Base-by-base conservation (phyloP, 1,284 basidiomycete species). In the Anthracocystis walkeri region DNA sequence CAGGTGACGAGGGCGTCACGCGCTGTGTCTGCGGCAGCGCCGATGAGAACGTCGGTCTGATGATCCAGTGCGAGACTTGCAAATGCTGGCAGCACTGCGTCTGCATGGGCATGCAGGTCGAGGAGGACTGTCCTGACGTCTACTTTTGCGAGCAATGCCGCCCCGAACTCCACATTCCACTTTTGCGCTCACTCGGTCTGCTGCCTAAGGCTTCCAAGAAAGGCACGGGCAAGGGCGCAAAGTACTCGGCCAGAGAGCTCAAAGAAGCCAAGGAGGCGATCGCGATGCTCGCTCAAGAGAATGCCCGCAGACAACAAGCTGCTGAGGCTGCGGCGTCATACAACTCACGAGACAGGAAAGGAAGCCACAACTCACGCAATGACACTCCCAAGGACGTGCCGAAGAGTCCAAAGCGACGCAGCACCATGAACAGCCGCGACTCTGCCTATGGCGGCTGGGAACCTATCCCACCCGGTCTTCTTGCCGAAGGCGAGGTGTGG, bases 41-140 rank as follows among this genome's bases (percentile, higher is more conserved):
- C 54, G 93, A 94, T 86, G 87, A 87, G 68, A 84, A 86, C 57
- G 80, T 85, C 27, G 87, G 86, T n/a, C 92, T 94, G 85, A 97
- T 98, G 94, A 94, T 97, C 56, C 93, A 95, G 86, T 99, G 96
- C 87, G 96, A 99, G 87, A 91, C 89, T 58, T 99, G 96, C 88
- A 93, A 94, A 82, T 93, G 94, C 70, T 99, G 96, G 96, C 96
- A 99, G 86, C 96, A 99, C 86, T 95, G 95, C 20, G 89, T 92
- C 33, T 99, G 96, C 87, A 95, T 99, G 91, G 96, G 96, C 53
- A 93, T 93, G 85, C 90, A 91, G 84, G 90, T 90, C 45, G 93
- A 95, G 84, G 92, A 92, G 69, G 91, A 87, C 60, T 87, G 85
- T 58, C 87, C 87, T 2, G 86, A 87, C 54, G 84, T 85, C 67